These are phyloP conservation scores for Epichloe typhina DNA, from an alignment of 2,329 filamentous ascomycete genomes.

Conservation along the genomic window DNA sequence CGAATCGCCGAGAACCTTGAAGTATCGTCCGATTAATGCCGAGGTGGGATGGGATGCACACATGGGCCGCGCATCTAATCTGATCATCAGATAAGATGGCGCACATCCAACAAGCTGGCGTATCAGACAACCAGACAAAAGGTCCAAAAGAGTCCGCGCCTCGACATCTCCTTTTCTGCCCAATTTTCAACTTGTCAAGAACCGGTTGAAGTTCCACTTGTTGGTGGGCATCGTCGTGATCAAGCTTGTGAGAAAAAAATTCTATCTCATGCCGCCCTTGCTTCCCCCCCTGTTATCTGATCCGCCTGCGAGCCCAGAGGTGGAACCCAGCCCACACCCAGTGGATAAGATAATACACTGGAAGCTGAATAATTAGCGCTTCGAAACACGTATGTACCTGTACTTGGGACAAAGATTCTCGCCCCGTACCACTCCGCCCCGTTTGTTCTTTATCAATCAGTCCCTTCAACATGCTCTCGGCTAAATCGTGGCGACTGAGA, in stretches of 20 bases:
- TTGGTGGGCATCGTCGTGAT: no score
- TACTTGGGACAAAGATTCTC: background rate
- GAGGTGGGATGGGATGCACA: background rate
- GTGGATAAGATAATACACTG: no score
- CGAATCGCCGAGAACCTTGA: no score
- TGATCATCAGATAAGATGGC: constrained; percentile 32
- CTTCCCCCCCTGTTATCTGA: background rate
- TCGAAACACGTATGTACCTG: background rate
- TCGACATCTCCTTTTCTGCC: no score
- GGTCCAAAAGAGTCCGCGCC: no score
- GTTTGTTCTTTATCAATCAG: background rate
- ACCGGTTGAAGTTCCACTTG: no score
- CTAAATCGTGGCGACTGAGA: background rate
- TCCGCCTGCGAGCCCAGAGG: no score
- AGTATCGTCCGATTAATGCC: constrained; percentile 3
- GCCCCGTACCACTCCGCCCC: background rate
- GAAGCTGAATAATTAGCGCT: no score
- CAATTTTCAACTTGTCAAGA: no score
- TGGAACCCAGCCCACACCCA: no score
- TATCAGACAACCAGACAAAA: no score
- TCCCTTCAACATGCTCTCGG: background rate
- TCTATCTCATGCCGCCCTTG: background rate
- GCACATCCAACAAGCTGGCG: background rate
- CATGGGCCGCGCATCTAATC: constrained; percentile 22
- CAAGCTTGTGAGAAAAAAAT: no score